A percentile compares a stretch with the other conserved stretches of the same genome.
These are phyloP conservation scores for Viola odorata DNA, from an alignment of 345 rosid genomes.

Conservation along the genomic window DNA sequence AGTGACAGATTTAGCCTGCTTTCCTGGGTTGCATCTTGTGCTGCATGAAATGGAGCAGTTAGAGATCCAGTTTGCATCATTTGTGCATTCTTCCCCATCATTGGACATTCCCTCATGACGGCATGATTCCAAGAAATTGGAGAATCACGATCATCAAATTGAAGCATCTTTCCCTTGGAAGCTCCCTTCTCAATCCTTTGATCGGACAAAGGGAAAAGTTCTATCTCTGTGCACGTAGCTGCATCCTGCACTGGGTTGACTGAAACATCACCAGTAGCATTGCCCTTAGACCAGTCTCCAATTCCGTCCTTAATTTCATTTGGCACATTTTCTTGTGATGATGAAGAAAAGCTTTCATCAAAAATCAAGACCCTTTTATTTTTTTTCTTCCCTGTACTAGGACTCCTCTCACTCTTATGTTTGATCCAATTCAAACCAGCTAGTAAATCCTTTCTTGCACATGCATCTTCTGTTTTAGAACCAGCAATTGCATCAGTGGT, in stretches of 20 bases:
- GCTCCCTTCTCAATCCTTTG: conserved; percentile 38
- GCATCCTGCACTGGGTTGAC: conserved; percentile 20
- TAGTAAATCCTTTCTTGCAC: conserved; percentile 23
- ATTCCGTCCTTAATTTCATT: conserved; percentile 25
- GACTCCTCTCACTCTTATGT: conserved; percentile 32
- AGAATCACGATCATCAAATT: conserved; percentile 26
- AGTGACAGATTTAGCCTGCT: conserved; percentile 41
- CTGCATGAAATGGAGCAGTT: conserved; percentile 25
- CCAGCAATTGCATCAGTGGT: conserved; percentile 21
- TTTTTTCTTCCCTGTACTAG: conserved; percentile 44
- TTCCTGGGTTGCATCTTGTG: conserved; percentile 29
- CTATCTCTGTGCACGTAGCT: conserved; percentile 30
- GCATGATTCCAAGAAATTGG: conserved; percentile 26
- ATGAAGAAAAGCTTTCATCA: conserved; percentile 32
- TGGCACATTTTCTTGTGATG: conserved; percentile 30
- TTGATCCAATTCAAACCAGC: conserved; percentile 33
- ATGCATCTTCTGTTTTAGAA: conserved; percentile 35
- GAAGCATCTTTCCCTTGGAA: conserved; percentile 39
- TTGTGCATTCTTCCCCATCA: conserved; percentile 26
- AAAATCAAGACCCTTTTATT: conserved; percentile 31
- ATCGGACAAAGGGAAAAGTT: conserved; percentile 32
- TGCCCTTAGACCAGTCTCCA: conserved; percentile 19
- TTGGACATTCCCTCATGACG: conserved; percentile 28
- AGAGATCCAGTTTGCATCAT: conserved; percentile 18
- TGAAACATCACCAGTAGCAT: conserved; percentile 21